phyloP scores from a whole-genome alignment of 352 stramenopile genomes.

The Pelagophyceae sp. region DNA sequence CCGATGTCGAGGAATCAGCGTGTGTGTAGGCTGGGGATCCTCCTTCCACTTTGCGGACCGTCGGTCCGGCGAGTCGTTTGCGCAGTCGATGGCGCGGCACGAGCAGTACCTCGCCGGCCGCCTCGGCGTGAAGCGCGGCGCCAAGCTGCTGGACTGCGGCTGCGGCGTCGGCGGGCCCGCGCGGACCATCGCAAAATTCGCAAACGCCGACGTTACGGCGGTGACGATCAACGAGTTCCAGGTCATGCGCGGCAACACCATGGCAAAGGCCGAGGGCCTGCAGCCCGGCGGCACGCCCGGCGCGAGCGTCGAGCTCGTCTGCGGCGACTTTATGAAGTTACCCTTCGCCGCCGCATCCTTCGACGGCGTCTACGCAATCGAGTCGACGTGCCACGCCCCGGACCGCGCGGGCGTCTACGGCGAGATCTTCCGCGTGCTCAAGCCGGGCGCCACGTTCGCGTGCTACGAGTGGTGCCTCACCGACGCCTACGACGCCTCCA shows the following conservation, averaged over 20 bases:
- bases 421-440: conserved; percentile 63
- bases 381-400: conserved; percentile 71
- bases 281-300: background rate
- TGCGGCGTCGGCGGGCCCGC: conserved; percentile 71
- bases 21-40: conserved; percentile 62
- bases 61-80: conserved; percentile 51
- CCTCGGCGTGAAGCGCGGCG: conserved; percentile 38
- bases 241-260: conserved; percentile 57
- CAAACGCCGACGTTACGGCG: conserved; percentile 54
- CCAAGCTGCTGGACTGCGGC: conserved; percentile 56
- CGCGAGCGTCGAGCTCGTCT: conserved; percentile 27
- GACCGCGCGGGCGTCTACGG: conserved; percentile 54
- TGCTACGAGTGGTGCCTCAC: conserved; percentile 73
- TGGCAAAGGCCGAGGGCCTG: conserved; percentile 45
- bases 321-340: conserved; percentile 73
- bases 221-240: conserved; percentile 72
- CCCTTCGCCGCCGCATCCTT: conserved; percentile 59
- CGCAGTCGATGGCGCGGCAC: conserved; percentile 56
- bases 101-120: conserved; percentile 63
- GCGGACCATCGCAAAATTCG: conserved; percentile 68
- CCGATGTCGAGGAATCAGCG: too few species aligned
- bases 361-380: conserved; percentile 71
- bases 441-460: conserved; percentile 60
- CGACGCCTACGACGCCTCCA: conserved; percentile 60
- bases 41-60: conserved; percentile 71